phyloP scores from a whole-genome alignment of 257 asterid species.

The Solanum sejunctum region DNA sequence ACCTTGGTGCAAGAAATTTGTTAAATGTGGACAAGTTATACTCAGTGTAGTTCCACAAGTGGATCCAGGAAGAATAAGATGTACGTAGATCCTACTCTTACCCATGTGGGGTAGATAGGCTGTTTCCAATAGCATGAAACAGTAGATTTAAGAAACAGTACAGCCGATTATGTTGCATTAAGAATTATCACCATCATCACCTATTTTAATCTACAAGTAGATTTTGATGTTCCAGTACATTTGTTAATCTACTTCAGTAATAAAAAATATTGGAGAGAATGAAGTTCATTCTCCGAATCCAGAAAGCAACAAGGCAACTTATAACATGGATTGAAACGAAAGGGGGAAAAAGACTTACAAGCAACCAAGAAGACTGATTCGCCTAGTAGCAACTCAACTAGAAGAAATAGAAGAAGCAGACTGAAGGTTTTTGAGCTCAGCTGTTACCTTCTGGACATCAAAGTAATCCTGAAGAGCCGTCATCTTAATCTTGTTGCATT shows the following conservation, averaged over 20 bases:
- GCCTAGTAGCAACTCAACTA: conserved; percentile 11
- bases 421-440: conserved; percentile 21
- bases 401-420: conserved; percentile 28
- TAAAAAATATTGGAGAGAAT: neutral
- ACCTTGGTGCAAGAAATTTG: neutral
- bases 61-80: neutral
- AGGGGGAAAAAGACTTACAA: neutral
- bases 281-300: neutral
- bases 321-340: neutral
- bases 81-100: neutral
- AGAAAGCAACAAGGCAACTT: neutral
- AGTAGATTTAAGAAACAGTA: neutral
- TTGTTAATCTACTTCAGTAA: neutral
- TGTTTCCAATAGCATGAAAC: neutral
- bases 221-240: conserved; percentile 1
- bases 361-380: neutral
- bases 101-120: neutral
- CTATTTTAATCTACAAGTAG: neutral
- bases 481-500: conserved; percentile 66
- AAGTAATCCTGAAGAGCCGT: conserved; percentile 92
- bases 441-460: conserved; percentile 9
- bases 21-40: neutral
- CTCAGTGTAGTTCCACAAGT: neutral
- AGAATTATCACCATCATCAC: neutral
- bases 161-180: neutral